Conservation (phyloP, 1,284 basidiomycete genomes). For the Rugosomyces carneus region DNA sequence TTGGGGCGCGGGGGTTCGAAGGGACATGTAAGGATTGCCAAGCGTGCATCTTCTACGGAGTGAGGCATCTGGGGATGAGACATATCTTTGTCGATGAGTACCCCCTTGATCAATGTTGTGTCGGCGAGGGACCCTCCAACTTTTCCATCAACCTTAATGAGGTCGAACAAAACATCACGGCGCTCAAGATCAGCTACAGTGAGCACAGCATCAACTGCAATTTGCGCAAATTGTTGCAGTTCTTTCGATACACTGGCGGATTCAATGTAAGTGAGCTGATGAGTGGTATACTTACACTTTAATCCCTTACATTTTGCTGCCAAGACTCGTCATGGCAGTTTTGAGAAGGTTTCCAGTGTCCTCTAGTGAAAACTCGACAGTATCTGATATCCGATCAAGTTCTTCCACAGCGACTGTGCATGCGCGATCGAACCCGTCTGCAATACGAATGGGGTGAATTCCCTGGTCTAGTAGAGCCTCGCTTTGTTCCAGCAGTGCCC, state of each 20-base stretch:
- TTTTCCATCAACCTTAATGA: constrained; percentile 99
- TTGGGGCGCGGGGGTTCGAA: constrained; percentile 99
- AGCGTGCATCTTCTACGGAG: constrained; percentile 79
- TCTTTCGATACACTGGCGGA: constrained; percentile 87
- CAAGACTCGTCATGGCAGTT: constrained; percentile 93
- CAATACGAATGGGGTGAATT: constrained; percentile 97
- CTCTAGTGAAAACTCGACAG: constrained; percentile 76
- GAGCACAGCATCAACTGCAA: constrained; percentile 95
- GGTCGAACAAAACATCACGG: constrained; percentile 94
- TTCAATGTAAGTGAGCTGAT: constrained; percentile 9
- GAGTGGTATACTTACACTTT: constrained; percentile 2
- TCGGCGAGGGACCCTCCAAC: constrained; percentile 96
- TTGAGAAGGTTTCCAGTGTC: constrained; percentile 88
- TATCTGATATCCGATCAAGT: constrained; percentile 91
- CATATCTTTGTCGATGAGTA: constrained; percentile 99
- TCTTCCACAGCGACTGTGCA: constrained; percentile 87
- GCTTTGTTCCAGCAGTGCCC: constrained; percentile 89
- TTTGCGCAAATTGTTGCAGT: constrained; percentile 91
- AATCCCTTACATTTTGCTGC: constrained; percentile 90
- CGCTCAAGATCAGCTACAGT: constrained; percentile 94
- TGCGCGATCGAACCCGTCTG: constrained; percentile 95
- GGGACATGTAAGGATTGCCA: constrained; percentile 97
- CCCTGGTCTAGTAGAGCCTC: constrained; percentile 92
- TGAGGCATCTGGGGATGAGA: constrained; percentile 98
- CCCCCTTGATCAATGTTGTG: constrained; percentile 89